Evolutionary conservation across 768 basidiomycete species (phyloP).

Genomic region (Termitomyces sp.): DNA sequence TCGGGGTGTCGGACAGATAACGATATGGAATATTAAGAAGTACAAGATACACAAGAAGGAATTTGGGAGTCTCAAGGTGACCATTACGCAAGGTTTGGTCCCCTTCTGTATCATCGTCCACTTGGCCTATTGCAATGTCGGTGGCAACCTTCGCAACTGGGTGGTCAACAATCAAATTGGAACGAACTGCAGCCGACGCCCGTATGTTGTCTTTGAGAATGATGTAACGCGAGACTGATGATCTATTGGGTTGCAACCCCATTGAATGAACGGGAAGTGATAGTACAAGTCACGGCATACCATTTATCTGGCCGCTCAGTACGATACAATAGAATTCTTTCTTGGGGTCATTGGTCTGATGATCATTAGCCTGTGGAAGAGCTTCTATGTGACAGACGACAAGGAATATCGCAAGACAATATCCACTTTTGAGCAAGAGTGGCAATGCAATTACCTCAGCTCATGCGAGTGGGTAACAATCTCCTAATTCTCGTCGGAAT

Average conservation of each 20-base stretch:
- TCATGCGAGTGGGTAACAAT: neutral
- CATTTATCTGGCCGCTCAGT: neutral
- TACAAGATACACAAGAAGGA: no score
- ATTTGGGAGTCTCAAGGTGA: no score
- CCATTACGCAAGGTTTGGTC: no score
- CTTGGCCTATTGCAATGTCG: neutral
- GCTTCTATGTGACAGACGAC: no score
- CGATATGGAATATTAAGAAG: no score
- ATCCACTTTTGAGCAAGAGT: neutral
- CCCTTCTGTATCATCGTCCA: slow-evolving; percentile 29
- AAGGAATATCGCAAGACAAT: neutral
- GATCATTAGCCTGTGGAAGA: no score
- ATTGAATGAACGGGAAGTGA: neutral
- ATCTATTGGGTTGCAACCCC: neutral
- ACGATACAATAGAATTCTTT: neutral
- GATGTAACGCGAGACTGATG: neutral
- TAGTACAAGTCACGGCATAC: neutral
- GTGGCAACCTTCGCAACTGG: neutral
- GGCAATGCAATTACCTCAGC: neutral
- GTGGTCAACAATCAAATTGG: neutral
- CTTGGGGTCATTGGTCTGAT: neutral
- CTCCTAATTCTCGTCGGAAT: neutral
- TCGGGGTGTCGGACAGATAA: no score
- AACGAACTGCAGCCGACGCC: no score
- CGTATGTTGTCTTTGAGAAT: no score